phyloP scores from a whole-genome alignment of 345 rosid species.

The Boechera retrofracta region DNA sequence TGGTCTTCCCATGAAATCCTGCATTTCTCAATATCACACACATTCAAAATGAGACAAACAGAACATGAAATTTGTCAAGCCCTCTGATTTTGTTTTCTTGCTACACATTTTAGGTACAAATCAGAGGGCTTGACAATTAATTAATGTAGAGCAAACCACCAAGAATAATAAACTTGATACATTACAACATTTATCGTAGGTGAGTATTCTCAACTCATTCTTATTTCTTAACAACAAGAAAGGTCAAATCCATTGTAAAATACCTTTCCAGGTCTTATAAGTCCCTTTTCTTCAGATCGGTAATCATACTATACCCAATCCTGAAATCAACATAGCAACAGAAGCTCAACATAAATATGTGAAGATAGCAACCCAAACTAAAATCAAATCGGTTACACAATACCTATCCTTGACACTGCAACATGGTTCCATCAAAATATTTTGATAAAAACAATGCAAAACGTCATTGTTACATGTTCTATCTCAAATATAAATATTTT shows the following conservation, averaged over 20 bases:
- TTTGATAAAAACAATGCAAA: too few relatives aligned
- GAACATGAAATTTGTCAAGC: too few relatives aligned
- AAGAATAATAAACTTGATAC: neutral
- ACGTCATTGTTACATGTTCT: too few relatives aligned
- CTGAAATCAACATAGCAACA: constrained; percentile 50
- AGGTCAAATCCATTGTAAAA: neutral
- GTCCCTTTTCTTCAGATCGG: constrained; percentile 51
- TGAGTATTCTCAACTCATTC: neutral
- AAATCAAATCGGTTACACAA: constrained; percentile 17
- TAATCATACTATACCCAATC: constrained; percentile 67
- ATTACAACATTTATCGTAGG: neutral
- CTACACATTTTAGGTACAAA: too few relatives aligned
- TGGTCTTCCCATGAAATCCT: too few relatives aligned
- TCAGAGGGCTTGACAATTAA: neutral
- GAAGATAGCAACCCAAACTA: neutral
- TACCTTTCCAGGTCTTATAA: constrained; percentile 53
- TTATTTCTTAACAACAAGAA: neutral
- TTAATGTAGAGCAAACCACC: neutral
- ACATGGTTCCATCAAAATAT: constrained; percentile 68
- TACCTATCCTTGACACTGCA: constrained; percentile 95
- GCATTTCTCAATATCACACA: too few relatives aligned
- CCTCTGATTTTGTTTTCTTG: too few relatives aligned
- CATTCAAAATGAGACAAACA: too few relatives aligned
- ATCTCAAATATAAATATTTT: too few relatives aligned
- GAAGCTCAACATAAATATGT: constrained; percentile 16